Conservation (phyloP, 495 filamentous ascomycete species). For the Hypoxylon cercidicola region DNA sequence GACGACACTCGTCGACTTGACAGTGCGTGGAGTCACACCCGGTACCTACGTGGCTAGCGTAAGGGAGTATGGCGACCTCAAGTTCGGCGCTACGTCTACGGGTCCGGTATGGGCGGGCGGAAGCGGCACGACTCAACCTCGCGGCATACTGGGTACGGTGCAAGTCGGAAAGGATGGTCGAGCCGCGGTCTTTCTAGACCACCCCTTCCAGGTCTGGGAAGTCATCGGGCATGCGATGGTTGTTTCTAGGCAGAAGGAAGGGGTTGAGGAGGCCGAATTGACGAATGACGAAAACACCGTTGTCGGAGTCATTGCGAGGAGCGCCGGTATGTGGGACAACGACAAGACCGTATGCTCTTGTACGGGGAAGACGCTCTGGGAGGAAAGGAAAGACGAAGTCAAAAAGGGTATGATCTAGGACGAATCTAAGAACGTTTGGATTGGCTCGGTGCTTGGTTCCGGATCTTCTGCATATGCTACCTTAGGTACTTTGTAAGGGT, state of each 20-base stretch:
- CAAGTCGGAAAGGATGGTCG: constrained; percentile 74
- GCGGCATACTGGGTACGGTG: constrained; percentile 78
- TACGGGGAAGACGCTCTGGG: constrained; percentile 97
- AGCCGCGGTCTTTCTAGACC: constrained; percentile 81
- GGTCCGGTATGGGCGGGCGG: constrained; percentile 79
- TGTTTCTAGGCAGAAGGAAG: constrained; percentile 69
- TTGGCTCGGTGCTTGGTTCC: constrained; percentile 17
- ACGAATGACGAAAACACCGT: constrained; percentile 82
- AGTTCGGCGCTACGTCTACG: constrained; percentile 79
- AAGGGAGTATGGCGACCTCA: constrained; percentile 89
- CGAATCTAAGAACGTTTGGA: neutral
- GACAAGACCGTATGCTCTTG: constrained; percentile 96
- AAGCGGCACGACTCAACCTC: constrained; percentile 52
- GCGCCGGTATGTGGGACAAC: constrained; percentile 97
- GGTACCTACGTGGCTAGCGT: constrained; percentile 87
- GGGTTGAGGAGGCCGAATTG: constrained; percentile 57
- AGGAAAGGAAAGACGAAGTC: constrained; percentile 92
- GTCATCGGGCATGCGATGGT: constrained; percentile 92
- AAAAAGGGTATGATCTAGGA: constrained; percentile 79
- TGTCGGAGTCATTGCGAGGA: constrained; percentile 92
- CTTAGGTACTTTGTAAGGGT: constrained; percentile 14
- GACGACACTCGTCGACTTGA: constrained; percentile 86
- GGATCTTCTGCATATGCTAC: constrained; percentile 12
- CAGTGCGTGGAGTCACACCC: constrained; percentile 81
- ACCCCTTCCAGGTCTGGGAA: constrained; percentile 89